Conservation (phyloP, 2,329 filamentous ascomycete genomes). For the Claviceps sp. region DNA sequence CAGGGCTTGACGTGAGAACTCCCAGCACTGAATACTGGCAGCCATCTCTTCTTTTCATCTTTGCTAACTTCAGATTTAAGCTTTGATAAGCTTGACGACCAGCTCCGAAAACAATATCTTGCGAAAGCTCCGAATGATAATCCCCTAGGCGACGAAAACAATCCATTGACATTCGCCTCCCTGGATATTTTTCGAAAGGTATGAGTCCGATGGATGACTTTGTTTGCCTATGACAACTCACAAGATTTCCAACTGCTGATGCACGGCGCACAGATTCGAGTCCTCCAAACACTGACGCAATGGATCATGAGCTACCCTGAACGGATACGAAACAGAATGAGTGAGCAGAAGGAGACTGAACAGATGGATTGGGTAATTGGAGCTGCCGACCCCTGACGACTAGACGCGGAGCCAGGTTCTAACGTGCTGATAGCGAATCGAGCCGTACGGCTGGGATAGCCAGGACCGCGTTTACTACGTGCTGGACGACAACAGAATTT, state of each 20-base stretch:
- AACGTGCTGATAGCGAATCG: conserved; percentile 44
- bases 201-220: conserved; percentile 5
- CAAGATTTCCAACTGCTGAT: not conserved
- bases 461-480: conserved; percentile 81
- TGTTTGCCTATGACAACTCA: not conserved
- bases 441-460: conserved; percentile 77
- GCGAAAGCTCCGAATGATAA: conserved; percentile 69
- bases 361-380: conserved; percentile 66
- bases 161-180: conserved; percentile 59
- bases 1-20: conserved; percentile 70
- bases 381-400: conserved; percentile 5
- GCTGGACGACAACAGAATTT: conserved; percentile 86
- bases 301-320: conserved; percentile 85
- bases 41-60: conserved; percentile 3
- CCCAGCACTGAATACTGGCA: not conserved
- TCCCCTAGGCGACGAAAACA: conserved; percentile 70
- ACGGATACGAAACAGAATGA: conserved; percentile 73
- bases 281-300: conserved; percentile 78
- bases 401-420: conserved; percentile 4
- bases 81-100: conserved; percentile 81
- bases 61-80: conserved; percentile 31
- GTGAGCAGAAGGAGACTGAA: conserved; percentile 66
- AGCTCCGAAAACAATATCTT: conserved; percentile 76
- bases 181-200: conserved; percentile 77
- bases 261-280: conserved; percentile 38